A percentile compares a stretch with the other conserved stretches of the same genome.
These are phyloP conservation scores for Pezicula carpinea DNA, from an alignment of 2,329 filamentous ascomycete species.

Conservation along the genomic window DNA sequence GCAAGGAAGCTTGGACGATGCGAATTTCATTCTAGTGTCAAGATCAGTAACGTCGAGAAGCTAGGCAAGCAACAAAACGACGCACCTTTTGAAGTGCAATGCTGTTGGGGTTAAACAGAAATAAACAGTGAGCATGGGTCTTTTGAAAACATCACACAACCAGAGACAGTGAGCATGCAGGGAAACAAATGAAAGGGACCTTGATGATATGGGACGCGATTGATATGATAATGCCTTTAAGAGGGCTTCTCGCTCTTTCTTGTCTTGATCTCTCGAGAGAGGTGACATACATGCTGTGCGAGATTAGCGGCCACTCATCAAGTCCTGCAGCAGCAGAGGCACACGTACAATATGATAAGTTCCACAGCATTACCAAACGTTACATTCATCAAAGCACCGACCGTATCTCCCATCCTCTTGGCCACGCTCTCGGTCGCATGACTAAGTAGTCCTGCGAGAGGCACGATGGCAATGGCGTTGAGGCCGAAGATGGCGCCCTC, in stretches of 20 bases:
- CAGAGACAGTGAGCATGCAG: constrained; percentile 13
- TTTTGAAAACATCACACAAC: constrained; percentile 17
- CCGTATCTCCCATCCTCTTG: constrained; percentile 64
- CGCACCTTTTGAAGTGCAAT: constrained; percentile 69
- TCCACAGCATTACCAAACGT: constrained; percentile 78
- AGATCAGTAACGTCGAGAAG: constrained; percentile 1
- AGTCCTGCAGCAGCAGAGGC: background rate
- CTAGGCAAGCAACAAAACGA: background rate
- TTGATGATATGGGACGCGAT: constrained; percentile 39
- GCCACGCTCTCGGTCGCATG: constrained; percentile 74
- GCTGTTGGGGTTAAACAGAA: constrained; percentile 38
- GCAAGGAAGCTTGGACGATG: constrained; percentile 84
- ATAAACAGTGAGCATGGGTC: constrained; percentile 32
- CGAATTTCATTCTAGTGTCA: constrained; percentile 66
- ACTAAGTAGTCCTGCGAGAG: constrained; percentile 66
- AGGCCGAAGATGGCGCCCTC: constrained; percentile 65
- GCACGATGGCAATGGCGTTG: constrained; percentile 73
- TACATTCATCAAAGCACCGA: constrained; percentile 70
- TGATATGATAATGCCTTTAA: constrained; percentile 39
- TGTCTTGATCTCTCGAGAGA: constrained; percentile 37
- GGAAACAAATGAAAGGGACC: constrained; percentile 17
- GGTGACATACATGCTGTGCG: constrained; percentile 48
- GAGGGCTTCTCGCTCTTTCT: constrained; percentile 40
- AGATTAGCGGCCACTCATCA: constrained; percentile 18
- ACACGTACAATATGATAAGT: constrained; percentile 67